Base-by-base conservation (phyloP, 1,284 basidiomycete species). In the Heterobasidion irregulare region DNA sequence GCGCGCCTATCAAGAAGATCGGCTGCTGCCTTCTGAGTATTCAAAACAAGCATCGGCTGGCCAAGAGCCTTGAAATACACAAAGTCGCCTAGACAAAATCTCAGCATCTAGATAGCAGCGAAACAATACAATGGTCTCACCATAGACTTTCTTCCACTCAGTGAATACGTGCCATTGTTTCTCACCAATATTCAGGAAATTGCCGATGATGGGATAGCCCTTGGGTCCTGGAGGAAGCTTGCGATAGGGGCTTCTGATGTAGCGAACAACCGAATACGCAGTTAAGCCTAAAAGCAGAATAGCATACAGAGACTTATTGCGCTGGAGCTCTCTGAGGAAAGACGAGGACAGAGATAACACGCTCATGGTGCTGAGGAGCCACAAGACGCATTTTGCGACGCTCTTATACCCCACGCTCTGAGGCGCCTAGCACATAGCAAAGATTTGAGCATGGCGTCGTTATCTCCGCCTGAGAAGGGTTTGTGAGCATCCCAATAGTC, bases 1-100 rank as follows among this genome's bases (percentile, higher is more conserved):
- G 59, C 58, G n/a, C 61, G 57, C 36, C 62, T 61, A 12, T 65
- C 64, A 36, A 65, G 54, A 2, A 65, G 53, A 16, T 65, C 64
- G 12, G 53, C 50, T 34, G 61, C 59, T 6, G 59, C 59, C 18
- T 60, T 56, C 8, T 55, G 48, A 6, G 59, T 61, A 33, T 62
- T 64, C n/a, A 67, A 46, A 18, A 67, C 47, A 1, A 65, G 38
- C 32, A 64, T 56, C 4, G 60, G 56, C 32, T 62, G 53, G 2
- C 65, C 65, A 19, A 62, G 48, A 2, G 59, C 57, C 19, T 33
- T 56, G 15, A 66, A 41, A 50, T 60, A 64, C n/a, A 64, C 54
- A 12, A 67, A 50, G 35, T 65, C 62, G 19, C 64, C 63, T 65
- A 8, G 46, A 44, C 10, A 10, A 47, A 7, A 47, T 47, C 19